These are phyloP conservation scores for Moesziomyces sp. DNA, from an alignment of 1,284 basidiomycete species.

Conservation along the genomic window DNA sequence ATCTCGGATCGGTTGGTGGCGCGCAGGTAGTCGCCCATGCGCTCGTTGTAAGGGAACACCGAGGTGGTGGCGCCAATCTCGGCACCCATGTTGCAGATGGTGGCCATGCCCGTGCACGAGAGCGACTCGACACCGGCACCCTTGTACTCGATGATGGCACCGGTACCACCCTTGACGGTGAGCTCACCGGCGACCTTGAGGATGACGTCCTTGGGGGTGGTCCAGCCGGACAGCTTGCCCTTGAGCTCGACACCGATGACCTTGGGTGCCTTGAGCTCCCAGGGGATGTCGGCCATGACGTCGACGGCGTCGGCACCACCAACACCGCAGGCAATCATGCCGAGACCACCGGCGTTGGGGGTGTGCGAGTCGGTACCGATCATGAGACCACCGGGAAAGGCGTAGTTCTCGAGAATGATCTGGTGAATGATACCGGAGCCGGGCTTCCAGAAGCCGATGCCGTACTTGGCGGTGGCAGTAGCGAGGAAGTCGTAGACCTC, in stretches of 20 bases:
- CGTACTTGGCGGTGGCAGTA: constrained; percentile 97
- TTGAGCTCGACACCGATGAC: constrained; percentile 97
- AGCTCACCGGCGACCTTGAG: constrained; percentile 67
- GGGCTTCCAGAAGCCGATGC: constrained; percentile 99
- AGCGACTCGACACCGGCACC: constrained; percentile 86
- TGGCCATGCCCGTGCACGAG: constrained; percentile 99
- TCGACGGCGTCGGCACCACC: constrained; percentile 99
- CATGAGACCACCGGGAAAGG: constrained; percentile 98
- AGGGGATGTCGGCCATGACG: constrained; percentile 96
- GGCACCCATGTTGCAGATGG: constrained; percentile 99
- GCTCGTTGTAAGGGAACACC: constrained; percentile 96
- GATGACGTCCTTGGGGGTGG: constrained; percentile 81
- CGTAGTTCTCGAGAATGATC: constrained; percentile 94
- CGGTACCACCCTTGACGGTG: constrained; percentile 68
- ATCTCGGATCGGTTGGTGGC: constrained; percentile 91
- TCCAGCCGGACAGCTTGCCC: constrained; percentile 96
- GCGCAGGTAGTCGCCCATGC: constrained; percentile 91
- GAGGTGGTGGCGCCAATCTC: constrained; percentile 99
- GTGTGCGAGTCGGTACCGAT: constrained; percentile 99
- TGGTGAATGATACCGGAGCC: constrained; percentile 84
- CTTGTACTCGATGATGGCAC: constrained; percentile 68
- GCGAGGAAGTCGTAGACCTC: constrained; percentile 99
- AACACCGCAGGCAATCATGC: constrained; percentile 98
- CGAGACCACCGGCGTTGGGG: constrained; percentile 97
- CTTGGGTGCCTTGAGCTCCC: constrained; percentile 99